A percentile compares a stretch with the other conserved stretches of the same genome.
Evolutionary conservation across 1,284 basidiomycete genomes (phyloP).

Genomic region (Leccinum solheimii): DNA sequence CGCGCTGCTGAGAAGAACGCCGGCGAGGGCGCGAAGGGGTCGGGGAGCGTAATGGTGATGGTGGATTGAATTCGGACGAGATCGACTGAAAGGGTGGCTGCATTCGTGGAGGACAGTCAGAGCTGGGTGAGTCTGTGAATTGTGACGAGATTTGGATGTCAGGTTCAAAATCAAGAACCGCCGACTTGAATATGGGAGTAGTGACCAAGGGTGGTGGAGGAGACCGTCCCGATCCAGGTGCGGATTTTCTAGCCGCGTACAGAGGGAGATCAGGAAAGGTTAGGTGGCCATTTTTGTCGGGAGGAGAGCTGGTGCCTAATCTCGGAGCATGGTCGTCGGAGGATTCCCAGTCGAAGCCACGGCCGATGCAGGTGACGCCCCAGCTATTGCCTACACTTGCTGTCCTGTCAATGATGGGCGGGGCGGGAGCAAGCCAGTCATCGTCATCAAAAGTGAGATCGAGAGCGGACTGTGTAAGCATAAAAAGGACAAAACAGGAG

Average conservation of each 20-base stretch:
- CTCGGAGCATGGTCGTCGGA: constrained; percentile 35
- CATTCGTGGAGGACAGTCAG: constrained; percentile 22
- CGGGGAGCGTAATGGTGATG: constrained; percentile 40
- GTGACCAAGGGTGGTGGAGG: constrained; percentile 20
- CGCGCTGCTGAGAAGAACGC: constrained; percentile 77
- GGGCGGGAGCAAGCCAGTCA: constrained; percentile 49
- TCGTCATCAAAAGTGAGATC: constrained; percentile 68
- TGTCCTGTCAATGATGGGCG: constrained; percentile 56
- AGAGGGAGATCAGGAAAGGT: constrained; percentile 17
- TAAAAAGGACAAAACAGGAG: constrained; percentile 27
- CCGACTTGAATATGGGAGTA: constrained; percentile 8
- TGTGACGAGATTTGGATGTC: constrained; percentile 18
- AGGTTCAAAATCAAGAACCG: constrained; percentile 2
- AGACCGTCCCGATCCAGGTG: constrained; percentile 11
- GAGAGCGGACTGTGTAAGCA: constrained; percentile 60
- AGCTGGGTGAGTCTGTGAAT: constrained; percentile 26
- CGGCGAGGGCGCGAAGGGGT: constrained; percentile 62
- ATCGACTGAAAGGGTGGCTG: constrained; percentile 19
- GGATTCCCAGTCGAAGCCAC: constrained; percentile 75
- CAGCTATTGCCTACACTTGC: constrained; percentile 73
- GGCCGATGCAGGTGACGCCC: constrained; percentile 78
- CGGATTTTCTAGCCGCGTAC: constrained; percentile 7
- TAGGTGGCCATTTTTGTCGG: constrained; percentile 7
- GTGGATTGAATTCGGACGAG: constrained; percentile 24
- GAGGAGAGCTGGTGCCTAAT: constrained; percentile 4